Evolutionary conservation across 805 yeast species (phyloP).

Genomic region (Wickerhamiella siamensis): DNA sequence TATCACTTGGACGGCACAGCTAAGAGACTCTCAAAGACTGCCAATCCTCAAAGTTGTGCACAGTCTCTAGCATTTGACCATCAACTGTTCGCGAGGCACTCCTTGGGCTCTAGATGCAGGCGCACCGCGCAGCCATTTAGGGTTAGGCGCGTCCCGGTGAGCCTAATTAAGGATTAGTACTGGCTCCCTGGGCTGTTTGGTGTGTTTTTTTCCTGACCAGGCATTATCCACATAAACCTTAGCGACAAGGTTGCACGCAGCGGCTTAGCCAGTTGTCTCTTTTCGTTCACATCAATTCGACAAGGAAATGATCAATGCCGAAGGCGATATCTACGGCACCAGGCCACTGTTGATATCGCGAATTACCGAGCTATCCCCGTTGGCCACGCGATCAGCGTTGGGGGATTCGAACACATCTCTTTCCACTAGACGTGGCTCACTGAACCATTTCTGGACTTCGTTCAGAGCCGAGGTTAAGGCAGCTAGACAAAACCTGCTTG

Average conservation of each 20-base stretch:
- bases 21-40: too few relatives aligned
- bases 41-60: too few relatives aligned
- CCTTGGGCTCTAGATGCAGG: too few relatives aligned
- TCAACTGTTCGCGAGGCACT: too few relatives aligned
- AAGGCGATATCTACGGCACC: not conserved
- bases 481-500: not conserved
- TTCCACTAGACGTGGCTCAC: conserved; percentile 8
- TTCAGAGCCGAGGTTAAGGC: conserved; percentile 4
- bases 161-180: not conserved
- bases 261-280: too few relatives aligned
- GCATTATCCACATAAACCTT: too few relatives aligned
- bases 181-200: not conserved
- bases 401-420: not conserved
- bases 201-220: not conserved
- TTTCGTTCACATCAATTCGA: too few relatives aligned
- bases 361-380: conserved; percentile 3
- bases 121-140: too few relatives aligned
- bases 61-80: too few relatives aligned
- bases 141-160: not conserved
- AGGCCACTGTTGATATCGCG: conserved; percentile 11
- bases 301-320: not conserved
- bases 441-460: conserved; percentile 9
- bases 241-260: too few relatives aligned
- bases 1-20: too few relatives aligned
- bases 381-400: not conserved